These are phyloP conservation scores for Trebouxiophyceae sp. DNA, from an alignment of 163 green algal genomes.

Conservation along the genomic window DNA sequence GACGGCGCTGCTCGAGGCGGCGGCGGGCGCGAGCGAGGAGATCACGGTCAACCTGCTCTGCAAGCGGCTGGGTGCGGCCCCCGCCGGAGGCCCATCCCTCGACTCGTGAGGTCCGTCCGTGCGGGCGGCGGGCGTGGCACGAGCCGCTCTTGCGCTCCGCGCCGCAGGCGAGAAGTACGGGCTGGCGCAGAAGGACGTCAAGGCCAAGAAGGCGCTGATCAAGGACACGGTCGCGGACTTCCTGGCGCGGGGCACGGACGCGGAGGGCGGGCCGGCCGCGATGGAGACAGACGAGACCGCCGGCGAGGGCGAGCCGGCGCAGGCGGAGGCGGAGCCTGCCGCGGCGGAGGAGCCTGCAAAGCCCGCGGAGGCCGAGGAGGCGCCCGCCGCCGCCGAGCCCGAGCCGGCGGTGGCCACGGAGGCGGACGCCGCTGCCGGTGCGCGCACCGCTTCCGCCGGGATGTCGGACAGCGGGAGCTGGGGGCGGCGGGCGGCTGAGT, in stretches of 20 bases:
- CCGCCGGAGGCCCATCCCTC: no score
- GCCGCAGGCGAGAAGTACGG: neutral
- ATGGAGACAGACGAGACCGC: neutral
- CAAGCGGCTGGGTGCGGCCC: no score
- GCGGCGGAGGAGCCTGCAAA: neutral
- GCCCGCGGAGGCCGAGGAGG: constrained; percentile 1
- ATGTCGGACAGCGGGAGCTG: neutral
- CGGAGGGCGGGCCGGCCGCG: neutral
- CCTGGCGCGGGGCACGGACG: neutral
- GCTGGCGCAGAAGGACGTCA: constrained; percentile 2
- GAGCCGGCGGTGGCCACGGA: neutral
- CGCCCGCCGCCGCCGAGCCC: neutral
- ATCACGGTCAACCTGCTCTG: no score
- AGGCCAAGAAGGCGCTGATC: constrained; percentile 14
- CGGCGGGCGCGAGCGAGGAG: no score
- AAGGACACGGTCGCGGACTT: constrained; percentile 13
- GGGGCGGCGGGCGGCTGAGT: neutral
- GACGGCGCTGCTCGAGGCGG: no score
- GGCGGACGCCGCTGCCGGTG: neutral
- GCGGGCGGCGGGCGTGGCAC: no score
- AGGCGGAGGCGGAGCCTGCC: neutral
- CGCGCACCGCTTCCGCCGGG: neutral
- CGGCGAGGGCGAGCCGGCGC: neutral
- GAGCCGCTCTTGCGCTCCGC: neutral
- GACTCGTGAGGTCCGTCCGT: no score